These are phyloP conservation scores for Kodamaea restingae DNA, from an alignment of 805 yeast species.

Conservation along the genomic window DNA sequence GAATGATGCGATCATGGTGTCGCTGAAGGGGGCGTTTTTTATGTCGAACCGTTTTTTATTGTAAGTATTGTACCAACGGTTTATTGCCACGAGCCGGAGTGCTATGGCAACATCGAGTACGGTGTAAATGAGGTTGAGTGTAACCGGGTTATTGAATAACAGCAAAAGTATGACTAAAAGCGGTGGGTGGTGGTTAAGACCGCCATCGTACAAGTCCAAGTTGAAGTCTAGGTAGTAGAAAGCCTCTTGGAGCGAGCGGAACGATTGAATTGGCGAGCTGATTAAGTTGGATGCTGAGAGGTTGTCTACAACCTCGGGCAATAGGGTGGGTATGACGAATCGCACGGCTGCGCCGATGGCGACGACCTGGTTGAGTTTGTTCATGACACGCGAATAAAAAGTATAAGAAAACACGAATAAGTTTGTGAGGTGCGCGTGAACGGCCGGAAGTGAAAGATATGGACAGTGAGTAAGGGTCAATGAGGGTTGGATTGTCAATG, in stretches of 20 bases:
- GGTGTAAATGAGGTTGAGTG: conserved; percentile 48
- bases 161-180: conserved; percentile 53
- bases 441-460: background rate
- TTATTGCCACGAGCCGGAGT: conserved; percentile 47
- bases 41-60: conserved; percentile 13
- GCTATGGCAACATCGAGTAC: conserved; percentile 58
- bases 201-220: conserved; percentile 74
- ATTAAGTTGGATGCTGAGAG: conserved; percentile 49
- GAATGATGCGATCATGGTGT: conserved; percentile 53
- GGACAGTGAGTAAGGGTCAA: background rate
- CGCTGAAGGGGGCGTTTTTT: conserved; percentile 17
- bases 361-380: conserved; percentile 20
- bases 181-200: conserved; percentile 85
- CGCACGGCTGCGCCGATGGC: conserved; percentile 31
- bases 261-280: conserved; percentile 72
- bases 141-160: conserved; percentile 24
- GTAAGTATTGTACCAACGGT: conserved; percentile 35
- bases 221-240: conserved; percentile 39
- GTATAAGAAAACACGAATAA: background rate
- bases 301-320: conserved; percentile 26
- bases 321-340: conserved; percentile 30
- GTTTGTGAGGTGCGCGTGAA: background rate
- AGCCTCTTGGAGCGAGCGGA: conserved; percentile 42
- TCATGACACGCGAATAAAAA: conserved; percentile 13
- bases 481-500: too few species aligned